phyloP scores from a whole-genome alignment of 2,329 filamentous ascomycete genomes.

The Penicillium sp. region DNA sequence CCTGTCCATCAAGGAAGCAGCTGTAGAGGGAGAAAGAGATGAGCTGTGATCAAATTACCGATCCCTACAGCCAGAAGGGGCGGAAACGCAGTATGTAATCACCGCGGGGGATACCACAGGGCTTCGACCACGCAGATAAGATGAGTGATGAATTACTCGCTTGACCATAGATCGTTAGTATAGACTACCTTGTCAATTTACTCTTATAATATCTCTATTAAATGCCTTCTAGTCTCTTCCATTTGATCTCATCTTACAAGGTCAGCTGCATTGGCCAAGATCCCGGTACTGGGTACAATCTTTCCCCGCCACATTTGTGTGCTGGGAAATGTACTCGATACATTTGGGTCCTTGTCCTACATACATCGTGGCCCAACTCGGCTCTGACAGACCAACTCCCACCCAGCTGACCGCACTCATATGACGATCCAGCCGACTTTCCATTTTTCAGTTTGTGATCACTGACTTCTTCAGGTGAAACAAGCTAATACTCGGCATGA shows the following conservation, averaged over 20 bases:
- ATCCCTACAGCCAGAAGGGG: constrained; percentile 10
- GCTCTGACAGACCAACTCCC: constrained; percentile 14
- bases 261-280: constrained; percentile 2
- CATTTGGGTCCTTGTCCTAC: constrained; percentile 5
- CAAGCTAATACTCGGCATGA: not conserved
- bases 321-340: constrained; percentile 8
- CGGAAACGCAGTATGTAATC: constrained; percentile 9
- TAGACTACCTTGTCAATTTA: not conserved
- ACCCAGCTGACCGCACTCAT: not conserved
- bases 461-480: constrained; percentile 1
- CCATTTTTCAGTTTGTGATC: not conserved
- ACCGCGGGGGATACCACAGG: constrained; percentile 3
- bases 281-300: constrained; percentile 23
- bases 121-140: constrained; percentile 3
- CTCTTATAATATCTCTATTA: not conserved
- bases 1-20: constrained; percentile 23
- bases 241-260: constrained; percentile 3
- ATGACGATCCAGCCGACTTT: not conserved
- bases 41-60: constrained; percentile 16
- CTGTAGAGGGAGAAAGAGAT: constrained; percentile 14
- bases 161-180: not conserved
- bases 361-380: constrained; percentile 37
- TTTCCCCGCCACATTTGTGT: constrained; percentile 17
- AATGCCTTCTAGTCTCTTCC: not conserved
- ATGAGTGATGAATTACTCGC: not conserved